Base-by-base conservation (phyloP, 257 asterid species). In the Solanum virginianum region DNA sequence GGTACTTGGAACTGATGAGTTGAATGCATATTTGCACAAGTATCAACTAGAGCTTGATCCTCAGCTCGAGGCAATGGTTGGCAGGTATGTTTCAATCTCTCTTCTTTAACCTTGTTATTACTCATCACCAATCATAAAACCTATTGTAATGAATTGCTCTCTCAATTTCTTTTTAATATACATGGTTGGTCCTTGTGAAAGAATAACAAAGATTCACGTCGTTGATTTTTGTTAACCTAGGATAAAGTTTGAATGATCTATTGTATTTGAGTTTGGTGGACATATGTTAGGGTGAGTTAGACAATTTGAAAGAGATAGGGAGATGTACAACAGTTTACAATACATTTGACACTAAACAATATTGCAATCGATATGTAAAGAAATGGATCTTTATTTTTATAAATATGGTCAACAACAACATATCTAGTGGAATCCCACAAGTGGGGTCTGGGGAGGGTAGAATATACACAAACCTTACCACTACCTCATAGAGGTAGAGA, bases 1-100 rank as follows among this genome's bases (percentile, higher is more conserved):
- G 91, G 91, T 87, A 79, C 90, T 89, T 80, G 91, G 91, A 29
- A 89, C 91, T 3, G 88, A 89, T 87, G 91, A 89, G 83, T 83
- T 89, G 79, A 87, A 87, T 85, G 88, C 90, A 36, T 89, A 89
- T 81, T 81, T 89, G 86, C 87, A 84, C 86, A 89, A 89, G 87
- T 87, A 87, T 75, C 86, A 62, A 36, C 60, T 89, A 16, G 91
- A 87, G 60, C 87, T 89, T 68, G 89, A 89, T 71, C 88, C 91
- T 65, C 91, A 89, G 80, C 87, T 89, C 69, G 91, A 89, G 53
- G 90, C 91, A 32, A 86, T 89, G 83, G 69, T 89, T 84, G 91
- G 89, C 62, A 89, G 91, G 91, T 89, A 86, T 43, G 80, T 32
- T 51, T 69, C 22, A 20, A 63, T 10, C 63, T 26, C 65, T 77